Conservation (phyloP, 441 rosid species). For the Omphalea diandra region DNA sequence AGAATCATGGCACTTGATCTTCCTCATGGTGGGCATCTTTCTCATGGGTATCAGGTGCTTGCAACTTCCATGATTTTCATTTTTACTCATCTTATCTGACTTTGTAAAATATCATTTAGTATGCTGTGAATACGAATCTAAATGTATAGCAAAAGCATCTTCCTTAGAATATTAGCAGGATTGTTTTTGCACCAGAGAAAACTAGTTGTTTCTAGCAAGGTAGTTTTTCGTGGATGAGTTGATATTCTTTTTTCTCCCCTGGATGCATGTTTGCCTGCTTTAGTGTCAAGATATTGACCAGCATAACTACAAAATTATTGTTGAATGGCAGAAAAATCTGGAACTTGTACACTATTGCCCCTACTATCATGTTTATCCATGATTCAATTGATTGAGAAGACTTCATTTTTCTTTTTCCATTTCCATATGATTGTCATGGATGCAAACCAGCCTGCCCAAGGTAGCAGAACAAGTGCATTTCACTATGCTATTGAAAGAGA, state of each 20-base stretch:
- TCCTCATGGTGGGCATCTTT: constrained; percentile 99
- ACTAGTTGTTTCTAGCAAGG: background rate
- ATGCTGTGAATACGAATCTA: background rate
- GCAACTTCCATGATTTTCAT: background rate
- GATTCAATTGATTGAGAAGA: background rate
- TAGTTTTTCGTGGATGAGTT: background rate
- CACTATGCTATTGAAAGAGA: background rate
- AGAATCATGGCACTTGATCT: constrained; percentile 99
- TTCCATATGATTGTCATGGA: background rate
- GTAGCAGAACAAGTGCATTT: background rate
- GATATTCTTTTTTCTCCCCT: background rate
- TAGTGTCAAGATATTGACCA: background rate
- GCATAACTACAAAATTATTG: background rate
- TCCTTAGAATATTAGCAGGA: background rate
- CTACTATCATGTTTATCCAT: background rate
- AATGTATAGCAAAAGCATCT: background rate
- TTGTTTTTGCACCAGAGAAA: background rate
- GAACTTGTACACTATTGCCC: background rate
- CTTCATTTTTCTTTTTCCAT: background rate
- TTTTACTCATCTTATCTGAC: background rate
- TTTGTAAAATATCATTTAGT: background rate
- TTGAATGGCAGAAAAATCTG: background rate
- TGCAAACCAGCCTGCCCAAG: background rate
- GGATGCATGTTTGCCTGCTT: background rate
- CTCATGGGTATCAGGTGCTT: constrained; percentile 97